Evolutionary conservation across 2,329 filamentous ascomycete genomes (phyloP).

Genomic region (Ophioceras dolichostomum): DNA sequence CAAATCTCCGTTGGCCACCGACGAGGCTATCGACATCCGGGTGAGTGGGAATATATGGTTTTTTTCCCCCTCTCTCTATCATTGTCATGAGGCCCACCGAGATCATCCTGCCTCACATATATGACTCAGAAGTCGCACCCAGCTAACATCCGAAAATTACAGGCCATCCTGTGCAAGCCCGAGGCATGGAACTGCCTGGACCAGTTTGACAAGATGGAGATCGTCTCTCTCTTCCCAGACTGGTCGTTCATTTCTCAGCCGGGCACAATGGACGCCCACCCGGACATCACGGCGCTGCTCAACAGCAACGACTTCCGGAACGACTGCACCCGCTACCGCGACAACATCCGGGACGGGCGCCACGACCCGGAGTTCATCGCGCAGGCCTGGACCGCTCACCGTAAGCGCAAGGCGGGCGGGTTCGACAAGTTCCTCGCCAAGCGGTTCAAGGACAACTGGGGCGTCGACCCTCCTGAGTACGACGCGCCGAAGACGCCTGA

Average conservation of each 20-base stretch:
- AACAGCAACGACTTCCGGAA: constrained; percentile 30
- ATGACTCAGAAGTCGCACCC: too few relatives aligned
- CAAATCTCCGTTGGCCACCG: constrained; percentile 19
- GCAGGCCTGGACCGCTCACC: constrained; percentile 38
- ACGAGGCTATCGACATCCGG: constrained; percentile 16
- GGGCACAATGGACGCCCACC: constrained; percentile 18
- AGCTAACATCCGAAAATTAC: not conserved
- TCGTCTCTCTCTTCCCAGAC: constrained; percentile 24
- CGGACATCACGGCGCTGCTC: constrained; percentile 20
- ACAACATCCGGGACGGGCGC: constrained; percentile 31
- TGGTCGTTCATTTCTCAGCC: constrained; percentile 16
- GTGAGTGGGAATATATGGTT: constrained; percentile 15
- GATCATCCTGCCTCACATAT: too few relatives aligned
- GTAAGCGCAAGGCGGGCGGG: constrained; percentile 31
- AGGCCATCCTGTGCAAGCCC: constrained; percentile 23
- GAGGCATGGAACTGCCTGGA: constrained; percentile 24
- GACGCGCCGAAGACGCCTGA: constrained; percentile 4
- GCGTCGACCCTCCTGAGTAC: constrained; percentile 23
- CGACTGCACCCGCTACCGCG: constrained; percentile 27
- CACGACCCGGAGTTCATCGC: constrained; percentile 41
- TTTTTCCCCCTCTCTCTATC: too few relatives aligned
- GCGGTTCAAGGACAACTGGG: constrained; percentile 37
- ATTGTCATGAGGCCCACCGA: not conserved
- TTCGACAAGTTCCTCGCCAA: constrained; percentile 34
- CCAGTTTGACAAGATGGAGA: constrained; percentile 16